Percentiles rank a stretch among this genome's conserved stretches.
Evolutionary conservation across 257 asterid species (phyloP).

Genomic region (Solanum medicagineum): DNA sequence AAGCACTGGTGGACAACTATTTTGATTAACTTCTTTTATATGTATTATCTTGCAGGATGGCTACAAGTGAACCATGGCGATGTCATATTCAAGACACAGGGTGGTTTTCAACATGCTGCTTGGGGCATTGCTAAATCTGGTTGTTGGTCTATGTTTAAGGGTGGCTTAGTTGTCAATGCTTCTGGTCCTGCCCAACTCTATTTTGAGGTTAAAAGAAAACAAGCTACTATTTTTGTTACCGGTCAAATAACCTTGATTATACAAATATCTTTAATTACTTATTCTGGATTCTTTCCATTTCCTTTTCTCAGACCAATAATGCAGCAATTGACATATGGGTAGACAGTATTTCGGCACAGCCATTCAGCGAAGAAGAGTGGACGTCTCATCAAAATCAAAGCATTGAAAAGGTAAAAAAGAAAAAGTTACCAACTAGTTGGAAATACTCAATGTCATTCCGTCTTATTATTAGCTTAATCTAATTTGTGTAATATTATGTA

Average conservation of each 20-base stretch:
- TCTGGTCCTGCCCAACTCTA: slow-evolving; percentile 24
- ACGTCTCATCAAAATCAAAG: slow-evolving; percentile 30
- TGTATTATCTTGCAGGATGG: slow-evolving; percentile 41
- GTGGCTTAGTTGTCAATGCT: slow-evolving; percentile 13
- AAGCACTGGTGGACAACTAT: no score
- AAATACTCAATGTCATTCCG: not conserved
- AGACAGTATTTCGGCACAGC: slow-evolving; percentile 45
- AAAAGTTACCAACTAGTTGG: not conserved
- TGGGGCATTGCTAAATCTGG: slow-evolving; percentile 19
- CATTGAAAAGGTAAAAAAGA: slow-evolving; percentile 32
- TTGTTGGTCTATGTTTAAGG: slow-evolving; percentile 49
- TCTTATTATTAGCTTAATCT: no score
- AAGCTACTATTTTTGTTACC: no score
- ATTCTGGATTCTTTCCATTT: not conserved
- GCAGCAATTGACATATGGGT: slow-evolving; percentile 8
- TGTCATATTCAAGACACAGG: slow-evolving; percentile 10
- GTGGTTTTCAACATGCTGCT: slow-evolving; percentile 4
- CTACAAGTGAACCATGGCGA: slow-evolving; percentile 23
- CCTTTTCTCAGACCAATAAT: slow-evolving; percentile 4
- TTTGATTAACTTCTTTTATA: not conserved
- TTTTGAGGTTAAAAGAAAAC: slow-evolving; percentile 15
- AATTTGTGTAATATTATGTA: not conserved
- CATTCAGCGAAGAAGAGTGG: slow-evolving; percentile 53
- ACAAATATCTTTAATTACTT: not conserved
- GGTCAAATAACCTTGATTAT: no score